A percentile compares a stretch with the other conserved stretches of the same genome.
Conservation (phyloP, 345 rosid genomes). For the Reutealis trisperma region DNA sequence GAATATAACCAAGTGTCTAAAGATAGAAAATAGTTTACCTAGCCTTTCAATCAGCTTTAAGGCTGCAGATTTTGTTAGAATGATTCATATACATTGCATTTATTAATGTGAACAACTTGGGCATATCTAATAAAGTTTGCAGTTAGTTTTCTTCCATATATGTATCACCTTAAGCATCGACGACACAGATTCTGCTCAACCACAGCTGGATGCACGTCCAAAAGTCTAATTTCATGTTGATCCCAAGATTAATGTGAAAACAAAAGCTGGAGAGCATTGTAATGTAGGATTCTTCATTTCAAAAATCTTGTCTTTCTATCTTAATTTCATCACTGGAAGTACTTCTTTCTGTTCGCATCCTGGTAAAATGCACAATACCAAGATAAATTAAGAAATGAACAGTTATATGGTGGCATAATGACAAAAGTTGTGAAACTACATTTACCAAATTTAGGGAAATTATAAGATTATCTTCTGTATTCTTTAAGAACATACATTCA, state of each 20-base stretch:
- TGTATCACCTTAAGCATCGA: neutral
- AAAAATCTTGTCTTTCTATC: slow-evolving; percentile 19
- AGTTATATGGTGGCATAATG: no score
- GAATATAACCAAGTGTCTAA: no score
- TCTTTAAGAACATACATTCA: slow-evolving; percentile 26
- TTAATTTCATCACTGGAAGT: slow-evolving; percentile 6
- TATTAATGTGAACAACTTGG: no score
- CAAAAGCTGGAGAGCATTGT: no score
- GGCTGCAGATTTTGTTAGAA: no score
- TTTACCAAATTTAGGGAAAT: slow-evolving; percentile 22
- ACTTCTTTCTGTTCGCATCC: slow-evolving; percentile 15
- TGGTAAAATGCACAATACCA: slow-evolving; percentile 9
- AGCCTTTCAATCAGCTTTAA: no score
- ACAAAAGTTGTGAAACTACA: neutral
- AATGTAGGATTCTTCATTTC: slow-evolving; percentile 1
- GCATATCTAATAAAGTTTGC: no score
- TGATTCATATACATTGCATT: no score
- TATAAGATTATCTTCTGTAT: slow-evolving; percentile 22
- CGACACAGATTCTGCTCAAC: neutral
- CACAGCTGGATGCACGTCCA: neutral
- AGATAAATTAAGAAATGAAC: slow-evolving; percentile 6
- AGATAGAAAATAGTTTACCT: no score
- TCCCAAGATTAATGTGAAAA: neutral
- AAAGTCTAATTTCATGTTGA: neutral
- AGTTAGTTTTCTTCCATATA: neutral